These are phyloP conservation scores for Auriscalpium orientale DNA, from an alignment of 768 basidiomycete genomes.

Conservation along the genomic window DNA sequence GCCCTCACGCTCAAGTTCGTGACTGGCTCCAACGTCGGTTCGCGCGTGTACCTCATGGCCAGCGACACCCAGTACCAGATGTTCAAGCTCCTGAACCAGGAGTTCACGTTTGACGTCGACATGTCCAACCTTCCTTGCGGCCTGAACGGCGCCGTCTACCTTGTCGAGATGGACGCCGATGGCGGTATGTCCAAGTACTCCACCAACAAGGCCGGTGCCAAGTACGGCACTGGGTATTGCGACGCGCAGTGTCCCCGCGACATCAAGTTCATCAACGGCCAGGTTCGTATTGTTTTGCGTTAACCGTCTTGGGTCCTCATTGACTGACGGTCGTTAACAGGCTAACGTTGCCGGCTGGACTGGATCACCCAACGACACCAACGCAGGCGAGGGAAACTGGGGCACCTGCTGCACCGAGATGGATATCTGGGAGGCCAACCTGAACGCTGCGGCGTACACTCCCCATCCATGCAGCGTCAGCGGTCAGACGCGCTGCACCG, in stretches of 20 bases:
- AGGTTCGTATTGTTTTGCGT: constrained; percentile 30
- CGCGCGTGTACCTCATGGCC: constrained; percentile 43
- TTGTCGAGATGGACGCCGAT: constrained; percentile 51
- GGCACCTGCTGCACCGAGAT: constrained; percentile 53
- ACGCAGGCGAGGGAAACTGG: constrained; percentile 37
- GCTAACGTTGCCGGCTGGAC: constrained; percentile 42
- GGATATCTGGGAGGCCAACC: constrained; percentile 57
- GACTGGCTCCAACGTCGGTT: constrained; percentile 27
- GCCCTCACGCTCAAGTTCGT: constrained; percentile 27
- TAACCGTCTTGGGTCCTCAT: too few species aligned
- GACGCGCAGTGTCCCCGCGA: constrained; percentile 57
- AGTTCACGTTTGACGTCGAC: constrained; percentile 56
- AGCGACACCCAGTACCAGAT: constrained; percentile 34
- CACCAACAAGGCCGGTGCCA: constrained; percentile 50
- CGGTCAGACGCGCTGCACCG: constrained; percentile 36
- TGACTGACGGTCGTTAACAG: too few species aligned
- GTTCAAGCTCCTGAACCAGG: constrained; percentile 48
- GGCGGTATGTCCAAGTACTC: constrained; percentile 43
- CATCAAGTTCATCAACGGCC: constrained; percentile 53
- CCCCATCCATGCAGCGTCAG: constrained; percentile 40
- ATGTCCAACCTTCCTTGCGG: constrained; percentile 50
- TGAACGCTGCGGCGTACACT: constrained; percentile 42
- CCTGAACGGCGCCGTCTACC: constrained; percentile 56
- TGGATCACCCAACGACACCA: constrained; percentile 28
- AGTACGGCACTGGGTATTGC: constrained; percentile 61